phyloP scores from a whole-genome alignment of 2,329 filamentous ascomycete species.

The Gaeumannomyces sp. region DNA sequence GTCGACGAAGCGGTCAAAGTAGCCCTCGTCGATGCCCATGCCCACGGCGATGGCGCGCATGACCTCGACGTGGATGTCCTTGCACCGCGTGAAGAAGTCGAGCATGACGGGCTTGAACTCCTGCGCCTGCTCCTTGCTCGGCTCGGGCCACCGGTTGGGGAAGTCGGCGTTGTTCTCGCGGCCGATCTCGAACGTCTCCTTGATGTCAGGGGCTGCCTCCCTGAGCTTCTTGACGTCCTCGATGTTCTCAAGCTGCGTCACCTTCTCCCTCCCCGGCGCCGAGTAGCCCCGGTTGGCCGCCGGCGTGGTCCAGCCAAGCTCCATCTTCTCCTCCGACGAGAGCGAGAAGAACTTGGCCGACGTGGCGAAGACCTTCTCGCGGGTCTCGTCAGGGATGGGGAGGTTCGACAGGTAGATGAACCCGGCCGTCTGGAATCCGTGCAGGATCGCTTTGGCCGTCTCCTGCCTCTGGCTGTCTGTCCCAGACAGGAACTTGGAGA shows the following conservation, averaged over 20 bases:
- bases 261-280: conserved; percentile 64
- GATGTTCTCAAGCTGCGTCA: conserved; percentile 48
- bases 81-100: conserved; percentile 68
- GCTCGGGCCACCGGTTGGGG: conserved; percentile 73
- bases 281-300: conserved; percentile 71
- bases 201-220: conserved; percentile 54
- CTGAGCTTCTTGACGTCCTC: conserved; percentile 53
- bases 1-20: conserved; percentile 72
- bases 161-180: conserved; percentile 50
- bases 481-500: conserved; percentile 64
- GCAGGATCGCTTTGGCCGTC: conserved; percentile 65
- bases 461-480: conserved; percentile 51
- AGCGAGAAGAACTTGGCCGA: conserved; percentile 63
- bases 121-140: conserved; percentile 42
- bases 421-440: conserved; percentile 77
- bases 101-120: conserved; percentile 70
- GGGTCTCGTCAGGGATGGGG: conserved; percentile 54
- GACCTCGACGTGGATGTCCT: conserved; percentile 65
- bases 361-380: conserved; percentile 53
- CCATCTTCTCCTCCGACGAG: conserved; percentile 55
- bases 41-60: conserved; percentile 84
- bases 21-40: conserved; percentile 62
- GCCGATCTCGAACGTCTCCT: conserved; percentile 61
- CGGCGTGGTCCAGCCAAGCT: conserved; percentile 64
- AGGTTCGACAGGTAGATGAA: conserved; percentile 87